Evolutionary conservation across 2,329 filamentous ascomycete genomes (phyloP), one percentile per base, ranked within the genome.

Genomic region (Pseudogymnoascus sp.): DNA sequence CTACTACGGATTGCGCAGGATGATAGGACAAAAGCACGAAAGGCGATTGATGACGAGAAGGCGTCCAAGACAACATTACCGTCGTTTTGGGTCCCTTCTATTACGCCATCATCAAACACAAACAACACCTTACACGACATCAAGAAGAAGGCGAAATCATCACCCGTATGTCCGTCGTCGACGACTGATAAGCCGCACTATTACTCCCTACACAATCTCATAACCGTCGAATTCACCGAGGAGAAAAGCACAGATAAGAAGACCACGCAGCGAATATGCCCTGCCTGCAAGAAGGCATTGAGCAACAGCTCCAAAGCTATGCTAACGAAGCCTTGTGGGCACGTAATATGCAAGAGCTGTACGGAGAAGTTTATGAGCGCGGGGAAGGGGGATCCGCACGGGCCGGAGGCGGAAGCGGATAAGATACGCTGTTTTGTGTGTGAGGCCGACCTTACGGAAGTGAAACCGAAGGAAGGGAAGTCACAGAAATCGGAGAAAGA

Each of bases 31-130:
- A 88, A 87, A 70, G 84, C 88, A 21, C 85, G 87, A 68, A 85
- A 81, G 64, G 84, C 85, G 17, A 81, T 94, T 62, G 85, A 90
- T 60, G 82, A 84, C 41, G 90, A 95, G 72, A 89, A 87, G 77
- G 81, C 84, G 2, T 78, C 82, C 7, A 89, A 88, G 73, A 82
- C 84, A 1, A 81, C 82, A 13, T 76, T 96, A 0, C 90, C 91
- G 0, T 95, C 91, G 0, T 97, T 97, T 76, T 97, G 93, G 94
- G 88, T 93, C 1, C 93, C 92, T 0, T 90, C 88, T 0, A 82
- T 93, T 62, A 95, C 89, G 0, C 91, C 91, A 0, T 79, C 80
- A 0, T 83, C 83, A 50, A 84, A 86, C 63, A 82, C 80, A 37
- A 82, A 82, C 54, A 76, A 79, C 58, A 77, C 80, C 60, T 77